Base-by-base conservation (phyloP, 805 yeast genomes). In the Candida ascalaphidarum region DNA sequence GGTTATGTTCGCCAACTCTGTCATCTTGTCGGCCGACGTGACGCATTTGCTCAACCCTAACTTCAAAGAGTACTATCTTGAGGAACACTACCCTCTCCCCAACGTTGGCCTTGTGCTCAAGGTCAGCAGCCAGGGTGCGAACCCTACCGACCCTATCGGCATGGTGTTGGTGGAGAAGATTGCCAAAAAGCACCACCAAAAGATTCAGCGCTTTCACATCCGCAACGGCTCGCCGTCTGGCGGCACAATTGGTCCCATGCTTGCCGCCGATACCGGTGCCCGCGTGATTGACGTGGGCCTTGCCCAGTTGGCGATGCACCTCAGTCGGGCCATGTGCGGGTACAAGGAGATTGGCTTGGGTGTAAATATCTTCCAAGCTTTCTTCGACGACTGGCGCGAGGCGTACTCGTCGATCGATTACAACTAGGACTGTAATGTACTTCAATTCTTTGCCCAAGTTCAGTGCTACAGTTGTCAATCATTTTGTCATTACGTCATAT, bases 1-100 rank as follows among this genome's bases (percentile, higher is more conserved):
- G 4, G 28, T 40, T 11, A 44, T 42, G 2, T 53, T 34, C 29
- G 55, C 61, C 17, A 58, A 58, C 33, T 49, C 63, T 10, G 29
- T 60, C 4, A 27, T 60, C 11, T 36, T 62, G 13, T 61, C 68
- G 3, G 61, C 66, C 2, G 69, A 62, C 36, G 67, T 61, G 7
- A 62, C 68, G 4, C 69, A 61, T 35, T 55, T 58, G 5, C 34
- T 62, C 23, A 62, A 62, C 36, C 68, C 68, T 8, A 61, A 61
- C 38, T 62, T 61, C 36, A 32, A 39, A 13, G 34, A 40, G 11
- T 53, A 39, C 0, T 58, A 61, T 34, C 40, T 61, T 25, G 46
- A 48, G 12, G 38, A 41, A 14, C 56, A 61, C 40, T 49, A 31
- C 22, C 68, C 68, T 2, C 27, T 57, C 8, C 66, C 61, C 13